These are phyloP conservation scores for Aureobasidium sp. DNA, from an alignment of 2,329 filamentous ascomycete genomes.

Conservation along the genomic window DNA sequence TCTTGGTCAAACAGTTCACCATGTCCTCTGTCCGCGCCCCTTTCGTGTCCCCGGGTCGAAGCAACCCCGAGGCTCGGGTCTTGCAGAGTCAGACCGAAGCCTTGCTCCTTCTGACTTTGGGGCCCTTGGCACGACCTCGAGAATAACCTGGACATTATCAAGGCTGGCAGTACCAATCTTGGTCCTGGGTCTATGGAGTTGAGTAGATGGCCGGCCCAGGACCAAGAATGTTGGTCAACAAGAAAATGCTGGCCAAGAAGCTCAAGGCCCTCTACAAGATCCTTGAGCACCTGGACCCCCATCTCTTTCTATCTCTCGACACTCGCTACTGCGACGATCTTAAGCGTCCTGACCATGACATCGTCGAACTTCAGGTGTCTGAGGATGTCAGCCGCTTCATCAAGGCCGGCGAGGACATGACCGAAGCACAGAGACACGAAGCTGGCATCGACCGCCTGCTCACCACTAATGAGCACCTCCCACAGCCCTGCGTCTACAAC, in stretches of 20 bases:
- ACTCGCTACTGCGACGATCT: not conserved
- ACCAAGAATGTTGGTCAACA: not conserved
- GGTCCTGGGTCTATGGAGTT: too few relatives aligned
- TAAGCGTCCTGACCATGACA: not conserved
- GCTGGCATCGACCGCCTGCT: not conserved
- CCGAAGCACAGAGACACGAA: not conserved
- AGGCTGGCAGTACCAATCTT: not conserved
- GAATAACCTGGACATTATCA: not conserved
- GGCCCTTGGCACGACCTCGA: not conserved
- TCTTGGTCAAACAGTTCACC: too few relatives aligned
- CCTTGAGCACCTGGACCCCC: not conserved
- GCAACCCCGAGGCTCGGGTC: too few relatives aligned
- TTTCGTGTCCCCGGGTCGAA: too few relatives aligned
- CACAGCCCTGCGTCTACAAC: not conserved
- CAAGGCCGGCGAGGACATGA: not conserved
- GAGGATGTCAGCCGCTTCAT: not conserved
- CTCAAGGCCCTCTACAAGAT: not conserved
- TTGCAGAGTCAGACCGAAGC: too few relatives aligned
- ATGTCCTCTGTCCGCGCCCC: too few relatives aligned
- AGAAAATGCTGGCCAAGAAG: constrained; percentile 4
- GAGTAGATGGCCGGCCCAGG: too few relatives aligned
- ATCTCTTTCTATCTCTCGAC: not conserved
- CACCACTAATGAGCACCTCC: not conserved
- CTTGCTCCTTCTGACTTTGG: too few relatives aligned
- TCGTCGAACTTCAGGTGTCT: not conserved